These are phyloP conservation scores for Quercus phellos DNA, from an alignment of 331 rosid genomes.

Conservation along the genomic window DNA sequence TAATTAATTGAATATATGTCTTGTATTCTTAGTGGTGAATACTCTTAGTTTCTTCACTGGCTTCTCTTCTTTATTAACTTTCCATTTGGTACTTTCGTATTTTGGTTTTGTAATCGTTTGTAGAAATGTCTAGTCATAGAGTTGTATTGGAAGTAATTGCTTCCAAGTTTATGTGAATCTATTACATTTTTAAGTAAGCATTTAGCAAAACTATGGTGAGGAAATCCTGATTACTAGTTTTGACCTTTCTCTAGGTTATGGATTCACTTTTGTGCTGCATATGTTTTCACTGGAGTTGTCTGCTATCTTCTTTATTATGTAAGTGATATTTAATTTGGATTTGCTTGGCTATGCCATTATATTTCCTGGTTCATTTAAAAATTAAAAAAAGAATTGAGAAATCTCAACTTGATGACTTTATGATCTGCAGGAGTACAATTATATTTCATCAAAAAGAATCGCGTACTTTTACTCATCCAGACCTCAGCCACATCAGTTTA, in stretches of 20 bases:
- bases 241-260: slow-evolving; percentile 66
- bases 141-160: not conserved
- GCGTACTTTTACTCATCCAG: slow-evolving; percentile 48
- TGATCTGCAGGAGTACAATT: slow-evolving; percentile 50
- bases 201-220: slow-evolving; percentile 8
- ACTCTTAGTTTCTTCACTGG: not conserved
- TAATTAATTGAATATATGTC: not conserved
- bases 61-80: not conserved
- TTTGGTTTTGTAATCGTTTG: not conserved
- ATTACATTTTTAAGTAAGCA: slow-evolving; percentile 7
- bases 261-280: slow-evolving; percentile 76
- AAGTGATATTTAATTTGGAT: slow-evolving; percentile 35
- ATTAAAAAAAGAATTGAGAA: not conserved
- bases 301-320: slow-evolving; percentile 80
- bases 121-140: not conserved
- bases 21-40: not conserved
- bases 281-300: slow-evolving; percentile 72
- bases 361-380: slow-evolving; percentile 9
- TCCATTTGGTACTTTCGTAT: not conserved
- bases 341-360: slow-evolving; percentile 2
- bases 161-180: not conserved
- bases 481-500: slow-evolving; percentile 59
- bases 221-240: slow-evolving; percentile 34
- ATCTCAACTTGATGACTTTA: slow-evolving; percentile 21
- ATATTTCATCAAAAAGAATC: slow-evolving; percentile 64